Evolutionary conservation across 116 monocot genomes (phyloP), one percentile per base, ranked within the genome.

Genomic region (Iris pallida): DNA sequence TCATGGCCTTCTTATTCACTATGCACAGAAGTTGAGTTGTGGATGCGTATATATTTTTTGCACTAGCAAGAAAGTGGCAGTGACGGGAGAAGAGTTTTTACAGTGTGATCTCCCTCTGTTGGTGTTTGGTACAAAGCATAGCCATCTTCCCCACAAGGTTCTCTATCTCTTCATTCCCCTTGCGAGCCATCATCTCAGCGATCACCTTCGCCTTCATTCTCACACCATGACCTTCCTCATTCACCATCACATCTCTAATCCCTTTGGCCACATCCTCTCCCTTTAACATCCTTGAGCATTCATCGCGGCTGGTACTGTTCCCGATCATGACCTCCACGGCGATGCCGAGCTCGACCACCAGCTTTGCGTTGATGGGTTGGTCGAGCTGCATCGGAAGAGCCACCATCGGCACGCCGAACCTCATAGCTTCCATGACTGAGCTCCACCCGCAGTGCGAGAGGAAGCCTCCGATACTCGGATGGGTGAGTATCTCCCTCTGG

Each of bases 401-500:
- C 5, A 85, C 20, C 66, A 85, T 66, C 6, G 77, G 77, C 15
- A 80, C 75, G 0, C 80, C 85, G 13, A 61, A 53, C 10, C 61
- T 54, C 80, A 85, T 73, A 20, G 60, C 77, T 57, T 85, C 85
- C 74, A 80, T 51, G 20, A 81, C 77, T 5, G 85, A 80, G 64
- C 80, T 85, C 85, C 77, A 80, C 16, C 84, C 84, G 59, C 84
- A 85, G 61, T 85, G 84, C 8, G 73, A 77, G 19, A 85, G 41
- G 70, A 85, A 80, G 19, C 70, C 71, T 5, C 78, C 87, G n/a
- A 72, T 64, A n/a, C 66, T 59, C 2, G 68, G 61, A 57, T 83
- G 80, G n/a, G 53, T 59, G 45, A 83, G 73, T 10, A 87, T 80
- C 15, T 53, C 64, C n/a, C 61, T 72, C 69, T 87, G 85, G 43